Conservation (phyloP, 2,329 filamentous ascomycete genomes). For the Neofusicoccum laricinum region DNA sequence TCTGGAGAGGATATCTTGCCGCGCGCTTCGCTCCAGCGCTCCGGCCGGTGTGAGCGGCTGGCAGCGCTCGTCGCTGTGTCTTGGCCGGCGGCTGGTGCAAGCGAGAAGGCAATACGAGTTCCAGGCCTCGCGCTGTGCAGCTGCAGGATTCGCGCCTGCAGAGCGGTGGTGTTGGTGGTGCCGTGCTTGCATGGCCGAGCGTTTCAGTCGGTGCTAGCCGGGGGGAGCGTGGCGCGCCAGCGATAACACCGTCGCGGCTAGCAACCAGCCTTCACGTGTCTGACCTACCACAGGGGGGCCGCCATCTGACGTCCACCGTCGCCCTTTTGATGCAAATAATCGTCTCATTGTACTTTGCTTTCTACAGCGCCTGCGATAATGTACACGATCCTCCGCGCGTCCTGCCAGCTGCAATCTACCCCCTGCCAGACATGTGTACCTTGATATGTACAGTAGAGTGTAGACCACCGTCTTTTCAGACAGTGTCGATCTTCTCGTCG, state of each 20-base stretch:
- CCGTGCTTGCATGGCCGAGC: background rate
- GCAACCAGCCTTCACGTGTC: background rate
- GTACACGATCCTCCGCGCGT: no score
- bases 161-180: background rate
- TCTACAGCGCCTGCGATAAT: no score
- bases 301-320: no score
- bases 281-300: no score
- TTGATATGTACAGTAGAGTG: no score
- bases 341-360: no score
- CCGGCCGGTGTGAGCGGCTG: background rate
- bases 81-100: background rate
- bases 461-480: background rate
- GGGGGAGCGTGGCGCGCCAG: background rate
- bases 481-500: background rate
- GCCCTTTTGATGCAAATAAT: no score
- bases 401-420: no score
- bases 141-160: no score
- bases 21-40: background rate
- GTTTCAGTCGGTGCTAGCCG: background rate
- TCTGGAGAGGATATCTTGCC: no score
- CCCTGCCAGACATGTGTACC: no score
- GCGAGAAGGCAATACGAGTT: background rate
- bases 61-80: background rate
- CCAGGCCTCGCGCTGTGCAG: background rate
- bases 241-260: slow-evolving; percentile 1